Conservation (phyloP, 192 early-diverging fungal species). For the Linnemannia zychae region DNA sequence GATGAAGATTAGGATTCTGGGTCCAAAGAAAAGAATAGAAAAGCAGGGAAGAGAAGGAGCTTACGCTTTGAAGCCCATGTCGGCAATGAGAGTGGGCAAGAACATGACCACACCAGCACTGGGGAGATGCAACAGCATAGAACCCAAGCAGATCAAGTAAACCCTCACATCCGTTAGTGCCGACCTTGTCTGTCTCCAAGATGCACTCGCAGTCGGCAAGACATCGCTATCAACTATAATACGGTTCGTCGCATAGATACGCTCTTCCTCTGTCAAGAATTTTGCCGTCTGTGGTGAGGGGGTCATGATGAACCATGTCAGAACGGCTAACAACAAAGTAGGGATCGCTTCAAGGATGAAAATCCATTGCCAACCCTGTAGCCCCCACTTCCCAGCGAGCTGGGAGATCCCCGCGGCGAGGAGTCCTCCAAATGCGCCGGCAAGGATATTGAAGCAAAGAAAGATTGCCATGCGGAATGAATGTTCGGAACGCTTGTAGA, state of each 20-base stretch:
- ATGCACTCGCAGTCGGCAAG: slow-evolving; percentile 14
- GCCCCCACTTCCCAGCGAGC: slow-evolving; percentile 62
- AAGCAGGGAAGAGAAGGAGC: slow-evolving; percentile 61
- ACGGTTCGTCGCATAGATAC: slow-evolving; percentile 56
- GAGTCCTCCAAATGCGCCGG: slow-evolving; percentile 82
- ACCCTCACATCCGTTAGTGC: slow-evolving; percentile 56
- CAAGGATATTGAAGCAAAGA: slow-evolving; percentile 76
- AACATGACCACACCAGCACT: slow-evolving; percentile 52
- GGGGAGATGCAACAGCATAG: slow-evolving; percentile 4
- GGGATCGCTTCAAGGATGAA: slow-evolving; percentile 80
- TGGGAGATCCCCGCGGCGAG: slow-evolving; percentile 75
- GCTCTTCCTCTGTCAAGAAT: slow-evolving; percentile 53
- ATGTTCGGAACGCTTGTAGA: slow-evolving; percentile 77
- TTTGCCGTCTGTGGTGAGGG: slow-evolving; percentile 62
- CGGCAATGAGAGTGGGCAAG: slow-evolving; percentile 61
- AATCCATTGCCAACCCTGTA: slow-evolving; percentile 79
- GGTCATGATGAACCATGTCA: slow-evolving; percentile 66
- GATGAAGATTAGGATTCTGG: slow-evolving; percentile 59
- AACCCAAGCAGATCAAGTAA: slow-evolving; percentile 26
- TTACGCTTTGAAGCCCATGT: slow-evolving; percentile 60
- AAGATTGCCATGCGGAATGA: slow-evolving; percentile 76
- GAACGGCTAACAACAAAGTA: slow-evolving; percentile 69
- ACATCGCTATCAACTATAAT: slow-evolving; percentile 36
- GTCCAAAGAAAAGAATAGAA: slow-evolving; percentile 48
- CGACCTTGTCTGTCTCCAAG: slow-evolving; percentile 44